A percentile compares a stretch with the other conserved stretches of the same genome.
phyloP scores from a whole-genome alignment of 2,329 filamentous ascomycete species.

The Nakataea oryzae region DNA sequence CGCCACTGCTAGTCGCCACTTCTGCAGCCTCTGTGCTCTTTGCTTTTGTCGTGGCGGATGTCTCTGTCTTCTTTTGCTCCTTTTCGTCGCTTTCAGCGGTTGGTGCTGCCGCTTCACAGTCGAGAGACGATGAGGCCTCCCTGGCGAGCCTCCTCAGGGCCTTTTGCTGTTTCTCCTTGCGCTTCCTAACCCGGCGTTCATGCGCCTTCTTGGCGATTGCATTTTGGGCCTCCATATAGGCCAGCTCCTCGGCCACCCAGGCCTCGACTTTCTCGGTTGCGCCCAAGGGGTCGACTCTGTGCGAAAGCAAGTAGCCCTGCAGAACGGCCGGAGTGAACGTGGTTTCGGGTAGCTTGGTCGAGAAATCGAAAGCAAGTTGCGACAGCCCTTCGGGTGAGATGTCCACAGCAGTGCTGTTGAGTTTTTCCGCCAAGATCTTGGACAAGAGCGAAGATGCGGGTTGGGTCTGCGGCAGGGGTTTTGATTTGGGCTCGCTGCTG shows the following conservation, averaged over 20 bases:
- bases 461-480: neutral
- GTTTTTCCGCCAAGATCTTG: neutral
- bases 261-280: slow-evolving; percentile 21
- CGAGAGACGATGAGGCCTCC: neutral
- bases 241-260: slow-evolving; percentile 26
- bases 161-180: slow-evolving; percentile 2
- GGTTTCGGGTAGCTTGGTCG: slow-evolving; percentile 35
- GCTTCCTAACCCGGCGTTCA: neutral
- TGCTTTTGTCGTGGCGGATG: neutral
- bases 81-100: neutral
- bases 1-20: neutral
- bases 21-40: neutral
- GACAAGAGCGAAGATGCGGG: neutral
- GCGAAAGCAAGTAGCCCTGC: slow-evolving; percentile 35
- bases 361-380: slow-evolving; percentile 42
- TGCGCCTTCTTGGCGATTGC: slow-evolving; percentile 7
- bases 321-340: slow-evolving; percentile 37
- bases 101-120: too few relatives aligned
- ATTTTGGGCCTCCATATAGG: slow-evolving; percentile 9
- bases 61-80: neutral
- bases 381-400: slow-evolving; percentile 14
- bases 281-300: slow-evolving; percentile 26
- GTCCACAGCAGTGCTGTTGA: slow-evolving; percentile 7
- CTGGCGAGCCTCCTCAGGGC: neutral
- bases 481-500: slow-evolving; percentile 4